phyloP scores from a whole-genome alignment of 2,329 filamentous ascomycete genomes.

The Neocucurbitaria cava region DNA sequence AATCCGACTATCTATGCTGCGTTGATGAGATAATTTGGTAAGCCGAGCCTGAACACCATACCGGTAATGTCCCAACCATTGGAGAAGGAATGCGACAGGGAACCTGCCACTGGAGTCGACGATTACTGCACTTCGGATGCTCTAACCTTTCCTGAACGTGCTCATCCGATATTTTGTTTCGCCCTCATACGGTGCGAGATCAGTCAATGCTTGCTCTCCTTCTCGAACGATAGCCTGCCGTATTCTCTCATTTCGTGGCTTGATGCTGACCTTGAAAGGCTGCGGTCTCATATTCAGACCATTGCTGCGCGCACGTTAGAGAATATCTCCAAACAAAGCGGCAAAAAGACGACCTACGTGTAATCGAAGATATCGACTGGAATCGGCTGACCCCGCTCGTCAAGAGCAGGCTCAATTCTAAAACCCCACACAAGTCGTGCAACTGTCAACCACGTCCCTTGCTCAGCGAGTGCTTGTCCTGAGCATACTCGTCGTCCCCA shows the following conservation, averaged over 20 bases:
- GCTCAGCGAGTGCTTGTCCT: conserved; percentile 66
- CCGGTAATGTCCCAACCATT: too few relatives aligned
- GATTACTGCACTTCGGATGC: neutral
- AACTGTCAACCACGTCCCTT: conserved; percentile 66
- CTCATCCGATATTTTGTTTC: conserved; percentile 65
- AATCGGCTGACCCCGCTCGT: conserved; percentile 54
- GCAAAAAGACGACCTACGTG: conserved; percentile 51
- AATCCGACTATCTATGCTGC: too few relatives aligned
- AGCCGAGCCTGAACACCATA: too few relatives aligned
- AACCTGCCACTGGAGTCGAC: too few relatives aligned
- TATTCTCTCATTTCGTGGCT: conserved; percentile 58
- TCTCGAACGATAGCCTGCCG: conserved; percentile 60
- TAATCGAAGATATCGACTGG: conserved; percentile 65
- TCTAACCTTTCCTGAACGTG: conserved; percentile 33
- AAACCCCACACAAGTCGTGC: conserved; percentile 66
- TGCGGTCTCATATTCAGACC: conserved; percentile 66
- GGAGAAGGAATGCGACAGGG: too few relatives aligned
- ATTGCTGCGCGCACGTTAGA: conserved; percentile 50
- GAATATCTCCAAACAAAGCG: neutral
- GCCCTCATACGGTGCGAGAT: conserved; percentile 61
- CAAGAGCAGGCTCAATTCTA: conserved; percentile 54
- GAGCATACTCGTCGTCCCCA: conserved; percentile 65
- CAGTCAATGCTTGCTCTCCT: conserved; percentile 59
- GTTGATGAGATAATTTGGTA: too few relatives aligned
- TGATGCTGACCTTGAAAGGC: conserved; percentile 63